These are phyloP conservation scores for Ambrosia artemisiifolia DNA, from an alignment of 129 eudicot genomes.

Conservation along the genomic window DNA sequence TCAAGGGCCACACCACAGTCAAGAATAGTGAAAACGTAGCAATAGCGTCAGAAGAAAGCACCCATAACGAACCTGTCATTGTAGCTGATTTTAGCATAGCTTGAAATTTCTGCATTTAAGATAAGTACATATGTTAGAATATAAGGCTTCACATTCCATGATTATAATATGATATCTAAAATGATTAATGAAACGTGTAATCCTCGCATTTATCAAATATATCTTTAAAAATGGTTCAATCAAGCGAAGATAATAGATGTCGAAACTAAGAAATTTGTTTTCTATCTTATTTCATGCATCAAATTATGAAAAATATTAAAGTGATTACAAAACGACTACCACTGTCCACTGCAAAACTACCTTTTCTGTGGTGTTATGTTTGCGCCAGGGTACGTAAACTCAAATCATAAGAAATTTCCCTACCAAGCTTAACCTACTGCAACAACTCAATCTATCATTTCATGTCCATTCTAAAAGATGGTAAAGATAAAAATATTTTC, in stretches of 20 bases:
- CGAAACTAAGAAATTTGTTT: not conserved
- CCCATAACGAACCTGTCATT: slow-evolving; percentile 51
- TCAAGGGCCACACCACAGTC: slow-evolving; percentile 10
- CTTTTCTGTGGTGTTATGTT: not conserved
- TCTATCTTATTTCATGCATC: not conserved
- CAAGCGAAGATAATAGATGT: slow-evolving; percentile 5
- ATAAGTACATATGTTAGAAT: slow-evolving; percentile 22
- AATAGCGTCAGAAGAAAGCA: slow-evolving; percentile 2
- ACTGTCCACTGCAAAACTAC: not conserved
- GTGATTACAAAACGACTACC: not conserved
- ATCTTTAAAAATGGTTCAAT: slow-evolving; percentile 6
- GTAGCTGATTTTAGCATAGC: slow-evolving; percentile 55
- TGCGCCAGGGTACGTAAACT: not conserved
- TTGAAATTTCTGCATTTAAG: slow-evolving; percentile 72
- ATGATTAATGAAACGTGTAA: not conserved
- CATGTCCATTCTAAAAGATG: not conserved
- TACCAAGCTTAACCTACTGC: not conserved
- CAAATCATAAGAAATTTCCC: not conserved
- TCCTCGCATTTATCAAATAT: not conserved
- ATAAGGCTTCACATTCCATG: slow-evolving; percentile 8
- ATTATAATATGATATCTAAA: slow-evolving; percentile 10
- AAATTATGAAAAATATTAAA: not conserved
- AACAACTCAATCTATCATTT: not conserved
- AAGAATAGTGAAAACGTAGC: slow-evolving; percentile 4
- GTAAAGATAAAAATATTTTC: no score